Evolutionary conservation across 176 grass and related monocot genomes (phyloP), one percentile per base, ranked within the genome.

Genomic region (Bothriochloa decipiens): DNA sequence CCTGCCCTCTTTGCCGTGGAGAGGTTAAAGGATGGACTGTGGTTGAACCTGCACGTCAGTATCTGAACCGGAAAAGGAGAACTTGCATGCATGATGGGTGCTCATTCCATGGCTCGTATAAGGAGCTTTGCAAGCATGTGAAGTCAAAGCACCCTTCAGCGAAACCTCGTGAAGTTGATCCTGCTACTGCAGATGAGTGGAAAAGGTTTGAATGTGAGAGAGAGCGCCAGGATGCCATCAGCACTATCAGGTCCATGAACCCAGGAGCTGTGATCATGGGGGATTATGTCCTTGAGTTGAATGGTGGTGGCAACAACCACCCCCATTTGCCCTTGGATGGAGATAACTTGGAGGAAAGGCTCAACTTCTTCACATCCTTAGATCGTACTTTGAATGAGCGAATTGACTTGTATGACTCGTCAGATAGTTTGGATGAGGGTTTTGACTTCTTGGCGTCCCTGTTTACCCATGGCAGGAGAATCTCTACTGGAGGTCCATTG

Each of bases 1-100:
- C 87, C 58, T 98, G 96, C 29, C 96, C 96, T 80, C 81, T 98
- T 3, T 98, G 96, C 64, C 96, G 93, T 71, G 91, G 93, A 5
- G 89, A 92, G 42, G 91, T 98, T 70, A 95, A 95, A 74, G 96
- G 96, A 68, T 98, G 93, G 96, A 95, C 96, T 42, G 91, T 95
- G 70, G 93, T 95, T 77, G 89, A 90, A 70, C 91, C 93, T 47
- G 93, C 93, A 49, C 91, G 96, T 33, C 79, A 78, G 18, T 94
- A 92, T 88, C 89, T 98, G 49, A 94, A 98, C 65, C 58, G 83
- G 67, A 95, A 98, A 88, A 90, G 83, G 74, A 89, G 96, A 80
- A 83, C 79, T 10, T 98, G 93, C 36, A 84, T 89, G 72, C 89
- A 95, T 83, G 96, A 95, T 60, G 71, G 75, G 25, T 98, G 96